Conservation (phyloP, 2,329 filamentous ascomycete species). For the Elsinoe australis region DNA sequence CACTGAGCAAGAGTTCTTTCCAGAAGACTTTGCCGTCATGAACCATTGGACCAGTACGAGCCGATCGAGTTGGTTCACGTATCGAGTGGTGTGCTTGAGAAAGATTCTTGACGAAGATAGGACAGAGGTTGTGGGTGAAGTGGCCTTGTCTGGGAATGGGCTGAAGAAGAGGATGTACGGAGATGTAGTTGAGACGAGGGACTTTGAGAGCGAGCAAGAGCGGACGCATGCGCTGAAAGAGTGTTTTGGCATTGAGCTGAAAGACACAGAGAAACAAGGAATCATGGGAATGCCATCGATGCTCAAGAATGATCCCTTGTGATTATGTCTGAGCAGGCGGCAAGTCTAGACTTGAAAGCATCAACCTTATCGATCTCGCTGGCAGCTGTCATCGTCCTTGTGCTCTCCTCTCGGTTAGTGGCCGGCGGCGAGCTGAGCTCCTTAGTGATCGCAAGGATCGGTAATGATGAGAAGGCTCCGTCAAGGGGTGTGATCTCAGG, state of each 20-base stretch:
- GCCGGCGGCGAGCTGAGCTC: too few species aligned
- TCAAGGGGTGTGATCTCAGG: too few species aligned
- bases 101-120: constrained; percentile 43
- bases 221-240: constrained; percentile 38
- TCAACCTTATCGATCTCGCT: too few species aligned
- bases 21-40: constrained; percentile 54
- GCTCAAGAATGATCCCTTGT: too few species aligned
- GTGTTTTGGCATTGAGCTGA: constrained; percentile 39
- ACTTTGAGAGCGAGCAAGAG: constrained; percentile 37
- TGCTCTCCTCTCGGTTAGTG: too few species aligned
- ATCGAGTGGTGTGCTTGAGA: constrained; percentile 46
- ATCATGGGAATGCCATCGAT: constrained; percentile 26
- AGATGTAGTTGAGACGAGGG: constrained; percentile 34
- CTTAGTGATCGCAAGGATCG: too few species aligned
- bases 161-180: constrained; percentile 41
- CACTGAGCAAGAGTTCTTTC: constrained; percentile 55
- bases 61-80: constrained; percentile 47
- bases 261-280: constrained; percentile 31
- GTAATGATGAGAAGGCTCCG: too few species aligned
- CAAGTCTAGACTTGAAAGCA: too few species aligned
- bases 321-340: too few species aligned
- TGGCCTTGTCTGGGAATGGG: constrained; percentile 36
- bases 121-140: constrained; percentile 31
- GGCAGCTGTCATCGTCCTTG: too few species aligned
- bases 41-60: constrained; percentile 50